These are phyloP conservation scores for Apiosordaria backusii DNA, from an alignment of 495 filamentous ascomycete species.

Conservation along the genomic window DNA sequence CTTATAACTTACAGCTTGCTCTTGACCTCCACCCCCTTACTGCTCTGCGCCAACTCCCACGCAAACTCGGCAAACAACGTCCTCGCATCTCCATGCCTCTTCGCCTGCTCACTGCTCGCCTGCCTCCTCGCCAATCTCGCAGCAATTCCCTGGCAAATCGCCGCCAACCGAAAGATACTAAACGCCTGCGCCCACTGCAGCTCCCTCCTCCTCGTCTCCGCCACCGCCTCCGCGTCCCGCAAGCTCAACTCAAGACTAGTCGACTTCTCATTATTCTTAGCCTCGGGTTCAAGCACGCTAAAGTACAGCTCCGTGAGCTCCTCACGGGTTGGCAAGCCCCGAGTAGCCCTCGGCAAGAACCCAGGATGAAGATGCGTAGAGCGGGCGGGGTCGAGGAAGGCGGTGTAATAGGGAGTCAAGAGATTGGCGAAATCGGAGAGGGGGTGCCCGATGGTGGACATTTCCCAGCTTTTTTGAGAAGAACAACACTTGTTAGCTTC, in stretches of 20 bases:
- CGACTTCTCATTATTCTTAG: constrained; percentile 18
- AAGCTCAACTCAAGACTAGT: constrained; percentile 29
- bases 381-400: constrained; percentile 28
- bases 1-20: constrained; percentile 13
- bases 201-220: constrained; percentile 48
- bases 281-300: constrained; percentile 65
- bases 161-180: constrained; percentile 58
- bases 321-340: constrained; percentile 70
- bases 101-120: constrained; percentile 82
- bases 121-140: constrained; percentile 79
- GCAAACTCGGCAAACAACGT: constrained; percentile 67
- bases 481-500: constrained; percentile 16
- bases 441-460: constrained; percentile 94
- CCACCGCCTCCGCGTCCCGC: constrained; percentile 24
- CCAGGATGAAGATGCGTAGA: constrained; percentile 35
- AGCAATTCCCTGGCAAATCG: constrained; percentile 93
- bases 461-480: constrained; percentile 72
- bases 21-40: not conserved
- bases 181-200: constrained; percentile 66
- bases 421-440: constrained; percentile 83
- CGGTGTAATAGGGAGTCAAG: constrained; percentile 62
- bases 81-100: constrained; percentile 62
- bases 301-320: constrained; percentile 76
- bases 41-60: constrained; percentile 56
- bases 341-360: constrained; percentile 60